Base-by-base conservation (phyloP, 2,329 filamentous ascomycete species). In the Claviceps citrina region DNA sequence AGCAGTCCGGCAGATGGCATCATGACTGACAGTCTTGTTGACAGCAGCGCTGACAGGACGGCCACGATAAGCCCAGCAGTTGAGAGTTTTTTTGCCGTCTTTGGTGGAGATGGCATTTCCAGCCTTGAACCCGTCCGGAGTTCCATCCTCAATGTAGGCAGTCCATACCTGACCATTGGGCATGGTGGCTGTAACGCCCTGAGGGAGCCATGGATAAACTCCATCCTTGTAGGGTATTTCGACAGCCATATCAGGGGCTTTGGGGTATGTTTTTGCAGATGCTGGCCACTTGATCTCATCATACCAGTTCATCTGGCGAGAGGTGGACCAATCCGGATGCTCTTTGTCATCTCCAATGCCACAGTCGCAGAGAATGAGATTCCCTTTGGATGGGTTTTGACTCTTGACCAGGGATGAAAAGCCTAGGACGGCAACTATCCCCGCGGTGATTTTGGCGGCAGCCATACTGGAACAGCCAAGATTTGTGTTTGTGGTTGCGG, bases 241-340 rank as follows among this genome's bases (percentile, higher is more conserved):
- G 10, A 62, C 57, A 13, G 56, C 53, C 56, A 62, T 54, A 26
- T 63, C 54, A 9, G 61, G 59, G 20, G 56, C 53, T 12, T 53
- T 49, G 9, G 61, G 60, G 28, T 60, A 60, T 10, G 51, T 47
- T 24, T 55, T 55, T 28, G 51, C 55, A 24, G 53, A 52, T 4
- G 50, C 47, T 12, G 60, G 55, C 61, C 61, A 64, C 26, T 49
- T 42, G 32, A 63, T 54, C 8, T 61, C 54, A 34, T 57, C 40
- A 40, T 64, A 64, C 62, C 62, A 64, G 44, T 64, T 64, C 49
- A 64, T 59, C 46, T 64, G 61, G 31, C 61, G 61, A 33, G 61
- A 64, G 5, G 62, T 64, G 6, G 61, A 64, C 61, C 61, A 64
- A 26, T 51, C 53, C 8, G 54, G 49, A 31, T 64, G 57, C 6